Percentiles rank a stretch among this genome's conserved stretches.
Evolutionary conservation across 345 rosid genomes (phyloP).

Genomic region (Linum lewisii): DNA sequence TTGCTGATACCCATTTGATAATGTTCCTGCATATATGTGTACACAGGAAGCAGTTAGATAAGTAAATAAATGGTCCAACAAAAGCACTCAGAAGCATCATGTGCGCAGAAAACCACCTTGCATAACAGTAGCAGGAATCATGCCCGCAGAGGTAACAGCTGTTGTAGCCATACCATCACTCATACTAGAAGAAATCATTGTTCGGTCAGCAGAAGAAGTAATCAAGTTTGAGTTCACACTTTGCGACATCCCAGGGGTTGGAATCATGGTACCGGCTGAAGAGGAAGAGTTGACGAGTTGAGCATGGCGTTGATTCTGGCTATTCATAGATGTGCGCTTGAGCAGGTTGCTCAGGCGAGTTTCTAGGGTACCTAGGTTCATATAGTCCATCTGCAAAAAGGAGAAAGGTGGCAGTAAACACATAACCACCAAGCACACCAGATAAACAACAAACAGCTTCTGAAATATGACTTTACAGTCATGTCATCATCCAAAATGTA

Average conservation of each 20-base stretch:
- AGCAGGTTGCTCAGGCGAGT: constrained; percentile 43
- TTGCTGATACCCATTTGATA: constrained; percentile 63
- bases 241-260: constrained; percentile 80
- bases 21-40: constrained; percentile 38
- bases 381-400: constrained; percentile 63
- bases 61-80: constrained; percentile 5
- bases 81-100: constrained; percentile 10
- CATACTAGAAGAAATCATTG: constrained; percentile 38
- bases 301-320: constrained; percentile 36
- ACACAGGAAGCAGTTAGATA: neutral
- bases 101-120: constrained; percentile 39
- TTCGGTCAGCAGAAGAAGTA: constrained; percentile 52
- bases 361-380: constrained; percentile 62
- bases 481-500: neutral
- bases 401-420: constrained; percentile 13
- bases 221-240: constrained; percentile 41
- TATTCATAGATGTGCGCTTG: constrained; percentile 26
- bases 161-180: constrained; percentile 39
- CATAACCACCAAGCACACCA: neutral
- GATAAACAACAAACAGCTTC: neutral
- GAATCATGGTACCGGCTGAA: constrained; percentile 71
- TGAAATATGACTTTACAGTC: neutral
- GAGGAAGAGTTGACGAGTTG: constrained; percentile 52
- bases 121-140: constrained; percentile 40
- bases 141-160: constrained; percentile 39